Conservation (phyloP, 139 green algal genomes). For the Ettlia oleoabundans region DNA sequence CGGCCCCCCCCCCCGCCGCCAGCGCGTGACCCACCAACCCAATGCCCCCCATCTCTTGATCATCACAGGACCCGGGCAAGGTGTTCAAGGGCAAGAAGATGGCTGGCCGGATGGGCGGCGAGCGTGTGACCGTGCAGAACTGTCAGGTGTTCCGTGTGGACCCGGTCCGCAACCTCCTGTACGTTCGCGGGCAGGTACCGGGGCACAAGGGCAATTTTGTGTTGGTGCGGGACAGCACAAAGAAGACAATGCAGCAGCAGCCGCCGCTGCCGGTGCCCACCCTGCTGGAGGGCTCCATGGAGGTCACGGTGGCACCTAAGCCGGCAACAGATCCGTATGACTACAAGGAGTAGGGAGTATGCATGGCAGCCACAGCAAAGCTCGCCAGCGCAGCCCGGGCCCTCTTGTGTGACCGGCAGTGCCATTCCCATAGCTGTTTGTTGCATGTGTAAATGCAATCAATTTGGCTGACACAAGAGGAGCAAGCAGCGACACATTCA, state of each 20-base stretch:
- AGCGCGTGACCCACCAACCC: too few species aligned
- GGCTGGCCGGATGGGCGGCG: constrained; percentile 91
- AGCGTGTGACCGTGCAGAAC: constrained; percentile 80
- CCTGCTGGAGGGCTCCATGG: neutral
- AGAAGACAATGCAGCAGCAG: constrained; percentile 49
- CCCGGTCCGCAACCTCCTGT: constrained; percentile 90
- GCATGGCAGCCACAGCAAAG: too few species aligned
- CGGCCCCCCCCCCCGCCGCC: too few species aligned
- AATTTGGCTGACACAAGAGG: too few species aligned
- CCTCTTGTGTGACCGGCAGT: too few species aligned
- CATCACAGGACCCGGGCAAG: constrained; percentile 84
- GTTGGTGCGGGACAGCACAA: constrained; percentile 74
- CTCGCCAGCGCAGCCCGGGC: too few species aligned
- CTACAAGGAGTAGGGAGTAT: constrained; percentile 12
- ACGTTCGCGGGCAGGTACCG: constrained; percentile 92
- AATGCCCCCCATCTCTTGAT: neutral
- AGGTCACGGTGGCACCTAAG: constrained; percentile 35
- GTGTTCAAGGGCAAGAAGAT: constrained; percentile 99
- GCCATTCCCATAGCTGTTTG: too few species aligned
- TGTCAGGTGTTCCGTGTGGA: constrained; percentile 84
- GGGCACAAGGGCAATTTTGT: constrained; percentile 87
- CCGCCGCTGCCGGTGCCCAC: constrained; percentile 49
- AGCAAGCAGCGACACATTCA: too few species aligned
- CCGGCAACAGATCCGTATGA: constrained; percentile 33
- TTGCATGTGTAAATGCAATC: too few species aligned